Percentiles rank a stretch among this genome's conserved stretches.
These are phyloP conservation scores for Leishmania mexicana DNA, from an alignment of 208 protist species.

Conservation along the genomic window DNA sequence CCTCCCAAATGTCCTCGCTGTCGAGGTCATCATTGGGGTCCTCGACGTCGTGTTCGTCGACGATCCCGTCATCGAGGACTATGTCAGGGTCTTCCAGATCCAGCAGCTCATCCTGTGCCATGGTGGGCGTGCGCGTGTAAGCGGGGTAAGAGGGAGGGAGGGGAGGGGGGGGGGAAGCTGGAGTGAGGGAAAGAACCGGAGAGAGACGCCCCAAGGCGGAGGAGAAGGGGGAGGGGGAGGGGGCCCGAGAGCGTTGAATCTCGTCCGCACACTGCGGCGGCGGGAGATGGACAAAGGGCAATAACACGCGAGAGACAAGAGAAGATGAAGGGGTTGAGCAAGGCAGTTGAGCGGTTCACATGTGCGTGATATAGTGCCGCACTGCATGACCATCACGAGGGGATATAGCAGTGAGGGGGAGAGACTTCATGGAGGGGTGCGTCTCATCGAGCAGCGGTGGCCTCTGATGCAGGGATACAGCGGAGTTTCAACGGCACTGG, in stretches of 20 bases:
- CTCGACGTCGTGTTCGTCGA: conserved; percentile 34
- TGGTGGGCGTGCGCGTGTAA: background rate
- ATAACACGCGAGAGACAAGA: background rate
- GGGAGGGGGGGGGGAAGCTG: no score
- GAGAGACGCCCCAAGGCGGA: background rate
- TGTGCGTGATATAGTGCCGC: no score
- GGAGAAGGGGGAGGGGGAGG: no score
- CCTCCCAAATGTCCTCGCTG: conserved; percentile 96
- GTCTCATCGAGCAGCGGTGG: background rate
- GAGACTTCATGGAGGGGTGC: background rate
- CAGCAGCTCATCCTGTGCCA: conserved; percentile 23
- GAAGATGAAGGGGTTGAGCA: background rate
- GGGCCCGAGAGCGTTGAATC: background rate
- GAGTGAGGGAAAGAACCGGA: background rate
- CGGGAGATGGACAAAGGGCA: background rate
- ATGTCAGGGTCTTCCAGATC: conserved; percentile 77
- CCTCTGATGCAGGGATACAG: background rate
- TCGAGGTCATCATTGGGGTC: conserved; percentile 65
- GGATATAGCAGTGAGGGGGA: background rate
- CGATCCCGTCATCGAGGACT: conserved; percentile 65
- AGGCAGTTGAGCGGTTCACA: background rate
- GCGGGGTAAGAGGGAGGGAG: background rate
- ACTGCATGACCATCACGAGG: background rate
- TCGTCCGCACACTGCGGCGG: background rate
- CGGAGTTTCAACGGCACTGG: background rate